These are phyloP conservation scores for Cardiospermum halicacabum DNA, from an alignment of 345 rosid species.

Conservation along the genomic window DNA sequence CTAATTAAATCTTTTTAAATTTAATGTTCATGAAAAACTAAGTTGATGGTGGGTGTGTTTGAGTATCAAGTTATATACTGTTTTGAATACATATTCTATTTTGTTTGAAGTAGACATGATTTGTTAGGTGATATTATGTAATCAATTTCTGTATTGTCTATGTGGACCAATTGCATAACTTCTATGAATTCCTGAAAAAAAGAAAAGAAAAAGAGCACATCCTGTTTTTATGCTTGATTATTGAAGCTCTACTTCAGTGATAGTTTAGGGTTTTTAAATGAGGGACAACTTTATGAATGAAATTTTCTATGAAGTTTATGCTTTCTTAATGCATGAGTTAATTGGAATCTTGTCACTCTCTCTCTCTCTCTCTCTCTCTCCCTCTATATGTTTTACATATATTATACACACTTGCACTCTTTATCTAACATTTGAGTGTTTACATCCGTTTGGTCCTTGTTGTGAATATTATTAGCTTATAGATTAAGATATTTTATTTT, in stretches of 20 bases:
- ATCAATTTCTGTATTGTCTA: not conserved
- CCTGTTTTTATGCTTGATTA: no score
- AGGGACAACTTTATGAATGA: no score
- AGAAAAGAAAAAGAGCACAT: no score
- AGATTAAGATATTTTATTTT: no score
- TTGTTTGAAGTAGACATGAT: not conserved
- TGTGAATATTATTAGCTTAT: no score
- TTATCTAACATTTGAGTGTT: not conserved
- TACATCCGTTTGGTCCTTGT: not conserved
- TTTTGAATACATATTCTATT: not conserved
- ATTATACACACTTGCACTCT: no score
- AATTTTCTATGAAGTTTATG: no score
- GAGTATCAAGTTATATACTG: not conserved
- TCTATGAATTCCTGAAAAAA: not conserved
- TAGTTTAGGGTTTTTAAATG: not conserved
- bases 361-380: no score
- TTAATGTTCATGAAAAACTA: not conserved
- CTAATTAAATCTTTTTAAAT: constrained; percentile 4
- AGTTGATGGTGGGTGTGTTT: not conserved
- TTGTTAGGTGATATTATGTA: not conserved
- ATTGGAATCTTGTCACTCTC: no score
- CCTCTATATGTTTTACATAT: no score
- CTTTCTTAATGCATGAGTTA: no score
- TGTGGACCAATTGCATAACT: not conserved
- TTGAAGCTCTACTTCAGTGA: not conserved